These are phyloP conservation scores for Trichoderma sp. DNA, from an alignment of 2,329 filamentous ascomycete genomes.

Conservation along the genomic window DNA sequence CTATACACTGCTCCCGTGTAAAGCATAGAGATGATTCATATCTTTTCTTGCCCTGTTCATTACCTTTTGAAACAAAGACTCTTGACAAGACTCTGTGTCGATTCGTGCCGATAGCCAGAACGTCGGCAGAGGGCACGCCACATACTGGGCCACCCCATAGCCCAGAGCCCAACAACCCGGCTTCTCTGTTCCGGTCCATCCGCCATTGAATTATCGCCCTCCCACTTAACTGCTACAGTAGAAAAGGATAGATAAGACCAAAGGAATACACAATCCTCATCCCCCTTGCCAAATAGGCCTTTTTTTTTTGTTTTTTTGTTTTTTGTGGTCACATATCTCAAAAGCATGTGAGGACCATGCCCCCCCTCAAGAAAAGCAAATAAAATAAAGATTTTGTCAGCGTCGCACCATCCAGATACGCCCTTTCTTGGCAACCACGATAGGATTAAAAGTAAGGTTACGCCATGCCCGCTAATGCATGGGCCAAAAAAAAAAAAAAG, in stretches of 20 bases:
- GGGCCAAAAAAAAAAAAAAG: background rate
- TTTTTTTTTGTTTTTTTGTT: background rate
- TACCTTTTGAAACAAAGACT: background rate
- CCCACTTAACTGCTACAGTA: background rate
- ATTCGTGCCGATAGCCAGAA: background rate
- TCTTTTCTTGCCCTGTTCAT: background rate
- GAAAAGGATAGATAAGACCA: background rate
- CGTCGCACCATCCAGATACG: slow-evolving; percentile 1
- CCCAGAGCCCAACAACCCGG: background rate
- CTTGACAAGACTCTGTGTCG: background rate
- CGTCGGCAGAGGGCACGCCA: background rate
- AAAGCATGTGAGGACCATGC: background rate
- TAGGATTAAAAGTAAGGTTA: slow-evolving; percentile 24
- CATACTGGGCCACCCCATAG: background rate
- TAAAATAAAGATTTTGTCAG: background rate
- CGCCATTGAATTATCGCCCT: background rate
- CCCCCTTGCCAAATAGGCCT: background rate
- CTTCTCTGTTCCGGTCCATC: background rate
- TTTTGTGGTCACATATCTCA: background rate
- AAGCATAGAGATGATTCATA: background rate
- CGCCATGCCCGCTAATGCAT: slow-evolving; percentile 23
- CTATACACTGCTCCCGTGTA: background rate
- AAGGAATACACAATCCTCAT: background rate
- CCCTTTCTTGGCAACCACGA: slow-evolving; percentile 20
- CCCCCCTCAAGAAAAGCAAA: background rate